Evolutionary conservation across 495 filamentous ascomycete genomes (phyloP), one percentile per base, ranked within the genome.

Genomic region (Penicillium chermesinum): DNA sequence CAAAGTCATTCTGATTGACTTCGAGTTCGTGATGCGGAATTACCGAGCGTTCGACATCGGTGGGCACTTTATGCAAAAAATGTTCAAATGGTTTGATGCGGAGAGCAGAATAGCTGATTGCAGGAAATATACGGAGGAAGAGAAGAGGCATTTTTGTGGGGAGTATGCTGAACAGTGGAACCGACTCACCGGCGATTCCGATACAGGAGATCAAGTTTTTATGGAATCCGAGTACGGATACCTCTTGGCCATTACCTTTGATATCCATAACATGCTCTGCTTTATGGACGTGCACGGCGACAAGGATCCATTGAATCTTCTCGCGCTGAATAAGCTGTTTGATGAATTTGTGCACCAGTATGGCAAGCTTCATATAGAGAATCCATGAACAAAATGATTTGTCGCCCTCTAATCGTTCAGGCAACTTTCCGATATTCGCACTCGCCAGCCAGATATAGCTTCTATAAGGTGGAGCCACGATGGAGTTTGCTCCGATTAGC

Each of bases 61-160:
- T 20, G 63, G 63, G 27, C 63, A 66, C 39, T 66, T 66, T 32
- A 55, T 66, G 63, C 63, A 66, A 33, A 66, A 66, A 49, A 62
- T 64, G 55, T 66, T 66, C 53, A 56, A 59, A 19, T 66, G 63
- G 63, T 64, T 64, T 49, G 61, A 64, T 16, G 48, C 62, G 17
- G 61, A 64, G 42, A 58, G 30, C 50, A 64, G 46, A 40, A 62
- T 64, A 12, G 63, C 58, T 1, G 35, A 48, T 10, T 66, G 63
- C 48, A 49, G 61, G 39, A 46, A 48, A 33, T 66, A 66, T 20
- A 55, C 58, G 0, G 61, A 56, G 19, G 58, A 65, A 16, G 62
- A 65, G 44, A 65, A 57, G 54, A 63, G 47, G 25, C 57, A 63
- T 19, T 65, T 65, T 32, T 65, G 60, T 14, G 54, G 61, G 2